phyloP scores from a whole-genome alignment of 257 asterid species.

The Ehretia macrophylla region DNA sequence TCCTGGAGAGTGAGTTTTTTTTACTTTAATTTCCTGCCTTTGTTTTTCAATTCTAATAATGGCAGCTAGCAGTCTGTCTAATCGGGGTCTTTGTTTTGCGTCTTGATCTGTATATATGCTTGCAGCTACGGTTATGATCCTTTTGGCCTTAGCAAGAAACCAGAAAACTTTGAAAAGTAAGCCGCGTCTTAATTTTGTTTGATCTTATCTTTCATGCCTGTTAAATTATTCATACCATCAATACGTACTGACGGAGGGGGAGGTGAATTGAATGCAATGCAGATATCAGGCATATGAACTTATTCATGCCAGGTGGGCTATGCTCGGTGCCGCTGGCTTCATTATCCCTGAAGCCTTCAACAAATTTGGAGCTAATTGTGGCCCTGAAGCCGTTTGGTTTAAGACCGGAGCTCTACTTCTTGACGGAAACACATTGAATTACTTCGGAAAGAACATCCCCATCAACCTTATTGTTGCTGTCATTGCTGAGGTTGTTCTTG shows the following conservation, averaged over 20 bases:
- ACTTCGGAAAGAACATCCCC: constrained; percentile 92
- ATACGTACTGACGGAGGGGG: too few species aligned
- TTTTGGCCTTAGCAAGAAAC: constrained; percentile 95
- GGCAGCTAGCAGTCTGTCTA: too few species aligned
- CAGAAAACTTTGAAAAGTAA: constrained; percentile 83
- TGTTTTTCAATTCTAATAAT: neutral
- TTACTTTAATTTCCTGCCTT: neutral
- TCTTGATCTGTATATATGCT: too few species aligned
- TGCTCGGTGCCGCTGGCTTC: constrained; percentile 99
- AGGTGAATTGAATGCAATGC: too few species aligned
- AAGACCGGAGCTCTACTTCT: constrained; percentile 98
- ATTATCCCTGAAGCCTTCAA: constrained; percentile 95
- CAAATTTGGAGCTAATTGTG: constrained; percentile 91
- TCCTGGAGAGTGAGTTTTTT: constrained; percentile 76
- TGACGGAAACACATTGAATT: constrained; percentile 92
- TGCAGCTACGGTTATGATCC: constrained; percentile 98
- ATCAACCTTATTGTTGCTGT: constrained; percentile 80
- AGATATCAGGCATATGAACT: constrained; percentile 91
- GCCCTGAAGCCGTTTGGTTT: constrained; percentile 99
- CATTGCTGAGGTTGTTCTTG: constrained; percentile 78
- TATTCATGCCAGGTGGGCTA: constrained; percentile 96
- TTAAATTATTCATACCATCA: neutral
- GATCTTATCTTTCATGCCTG: neutral
- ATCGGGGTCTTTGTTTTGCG: too few species aligned
- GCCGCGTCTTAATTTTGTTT: too few species aligned